These are phyloP conservation scores for Aureobasidium namibiae DNA, from an alignment of 2,329 filamentous ascomycete genomes.

Conservation along the genomic window DNA sequence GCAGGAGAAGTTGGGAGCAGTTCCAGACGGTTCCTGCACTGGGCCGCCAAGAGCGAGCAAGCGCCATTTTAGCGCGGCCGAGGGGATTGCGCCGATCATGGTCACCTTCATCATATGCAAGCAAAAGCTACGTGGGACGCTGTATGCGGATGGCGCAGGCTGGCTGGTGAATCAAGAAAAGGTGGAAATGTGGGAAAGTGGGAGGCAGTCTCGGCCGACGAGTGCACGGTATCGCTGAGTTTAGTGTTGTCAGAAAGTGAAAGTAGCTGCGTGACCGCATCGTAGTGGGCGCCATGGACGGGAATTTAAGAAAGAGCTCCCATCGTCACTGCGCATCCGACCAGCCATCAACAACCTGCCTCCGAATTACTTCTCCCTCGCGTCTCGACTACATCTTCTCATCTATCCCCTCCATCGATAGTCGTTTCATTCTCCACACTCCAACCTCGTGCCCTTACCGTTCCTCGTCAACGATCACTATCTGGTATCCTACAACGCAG, in stretches of 20 bases:
- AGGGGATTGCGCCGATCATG: slow-evolving; percentile 4
- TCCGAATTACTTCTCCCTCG: neutral
- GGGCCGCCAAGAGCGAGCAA: neutral
- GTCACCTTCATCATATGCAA: slow-evolving; percentile 6
- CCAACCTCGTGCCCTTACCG: slow-evolving; percentile 4
- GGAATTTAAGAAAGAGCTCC: slow-evolving; percentile 5
- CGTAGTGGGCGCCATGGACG: neutral
- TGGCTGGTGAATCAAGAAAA: neutral
- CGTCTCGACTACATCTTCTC: slow-evolving; percentile 1
- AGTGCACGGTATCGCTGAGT: neutral
- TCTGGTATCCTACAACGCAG: slow-evolving; percentile 7
- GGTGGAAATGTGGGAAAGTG: slow-evolving; percentile 6
- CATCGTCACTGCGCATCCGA: slow-evolving; percentile 6
- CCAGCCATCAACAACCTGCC: slow-evolving; percentile 7
- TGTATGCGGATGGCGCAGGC: neutral
- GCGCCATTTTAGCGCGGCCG: slow-evolving; percentile 8
- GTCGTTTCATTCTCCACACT: slow-evolving; percentile 5
- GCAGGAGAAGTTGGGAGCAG: neutral
- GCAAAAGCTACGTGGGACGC: neutral
- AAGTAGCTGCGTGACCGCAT: slow-evolving; percentile 4
- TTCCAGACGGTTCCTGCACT: neutral
- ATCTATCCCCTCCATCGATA: neutral
- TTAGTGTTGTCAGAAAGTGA: neutral
- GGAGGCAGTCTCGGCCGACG: slow-evolving; percentile 3
- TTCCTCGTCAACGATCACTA: slow-evolving; percentile 1